Evolutionary conservation across 1,284 basidiomycete species (phyloP).

Genomic region (Rhodotorula sp.): DNA sequence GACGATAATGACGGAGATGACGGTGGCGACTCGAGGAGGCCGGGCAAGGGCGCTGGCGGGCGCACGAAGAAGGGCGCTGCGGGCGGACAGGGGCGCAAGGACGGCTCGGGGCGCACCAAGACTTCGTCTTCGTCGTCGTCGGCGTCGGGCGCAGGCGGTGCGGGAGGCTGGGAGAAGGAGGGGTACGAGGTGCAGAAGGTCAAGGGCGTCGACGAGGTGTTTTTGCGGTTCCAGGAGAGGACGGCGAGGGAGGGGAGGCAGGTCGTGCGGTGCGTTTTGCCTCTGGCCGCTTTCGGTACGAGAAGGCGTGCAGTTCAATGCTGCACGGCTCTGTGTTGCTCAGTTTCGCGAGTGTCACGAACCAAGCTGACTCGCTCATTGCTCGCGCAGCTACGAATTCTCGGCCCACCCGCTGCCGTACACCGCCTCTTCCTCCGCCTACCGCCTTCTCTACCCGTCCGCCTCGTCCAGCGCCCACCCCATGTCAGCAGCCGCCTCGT

Average conservation of each 20-base stretch:
- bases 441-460: conserved; percentile 67
- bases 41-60: conserved; percentile 28
- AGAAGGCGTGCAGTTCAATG: background rate
- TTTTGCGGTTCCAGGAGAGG: conserved; percentile 73
- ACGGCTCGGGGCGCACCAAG: background rate
- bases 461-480: conserved; percentile 48
- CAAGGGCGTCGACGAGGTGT: conserved; percentile 69
- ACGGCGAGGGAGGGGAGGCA: conserved; percentile 69
- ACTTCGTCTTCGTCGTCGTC: background rate
- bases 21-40: background rate
- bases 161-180: conserved; percentile 61
- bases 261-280: conserved; percentile 64
- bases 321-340: background rate
- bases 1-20: conserved; percentile 26
- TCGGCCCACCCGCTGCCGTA: conserved; percentile 72
- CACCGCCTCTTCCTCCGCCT: conserved; percentile 63
- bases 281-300: background rate
- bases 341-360: no score
- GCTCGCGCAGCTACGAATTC: conserved; percentile 67
- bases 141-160: background rate
- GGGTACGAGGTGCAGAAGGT: conserved; percentile 68
- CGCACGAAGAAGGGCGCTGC: conserved; percentile 28
- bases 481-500: conserved; percentile 51
- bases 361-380: no score
- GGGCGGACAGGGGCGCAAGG: background rate